Base-by-base conservation (phyloP, 2,329 filamentous ascomycete species). In the Ceratocystis albifundus region DNA sequence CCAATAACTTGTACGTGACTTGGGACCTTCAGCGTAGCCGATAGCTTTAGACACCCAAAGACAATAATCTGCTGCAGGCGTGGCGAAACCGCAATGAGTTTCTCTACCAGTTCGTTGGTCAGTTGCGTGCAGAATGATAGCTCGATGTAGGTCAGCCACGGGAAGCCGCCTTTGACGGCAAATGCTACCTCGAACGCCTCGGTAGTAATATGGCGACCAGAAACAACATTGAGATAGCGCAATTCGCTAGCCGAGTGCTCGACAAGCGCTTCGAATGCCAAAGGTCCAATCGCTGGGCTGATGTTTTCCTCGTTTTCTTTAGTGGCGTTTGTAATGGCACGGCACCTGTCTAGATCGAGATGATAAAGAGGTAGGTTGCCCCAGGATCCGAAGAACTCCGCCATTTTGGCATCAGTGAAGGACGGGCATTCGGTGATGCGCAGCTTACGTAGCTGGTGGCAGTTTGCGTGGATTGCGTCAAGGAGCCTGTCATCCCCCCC, bases 221-320 rank as follows among this genome's bases (percentile, higher is more conserved):
- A 89, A 15, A 89, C 84, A n/a, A 96, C 79, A 72, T 95, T 89
- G 44, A 97, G 78, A 50, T 82, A 78, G 68, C 80, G 80, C 1
- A 97, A 75, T 10, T 76, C 79, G 0, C 76, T 73, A 3, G 89
- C 89, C 0, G 91, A 96, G 73, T 96, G 93, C 0, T 78, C 77
- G 89, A 96, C 96, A 55, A 96, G 76, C 0, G 90, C 89, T 69
- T 81, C 78, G 76, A 97, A 93, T 0, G 88, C 91, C 4, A 82
- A 76, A 0, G 85, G 87, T 64, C 87, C 90, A 41, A 96, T 80
- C 1, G 92, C 93, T 57, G 93, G 77, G 28, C 82, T 80, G 66
- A 85, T 77, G 36, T 3, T 17, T 4, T 61, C 55, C 20, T 15
- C 25, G 4, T 61, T 17, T n/a, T 61, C 20, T 5, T 0, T 83